These are phyloP conservation scores for Silene uniflora DNA, from an alignment of 148 eudicot species.

Conservation along the genomic window DNA sequence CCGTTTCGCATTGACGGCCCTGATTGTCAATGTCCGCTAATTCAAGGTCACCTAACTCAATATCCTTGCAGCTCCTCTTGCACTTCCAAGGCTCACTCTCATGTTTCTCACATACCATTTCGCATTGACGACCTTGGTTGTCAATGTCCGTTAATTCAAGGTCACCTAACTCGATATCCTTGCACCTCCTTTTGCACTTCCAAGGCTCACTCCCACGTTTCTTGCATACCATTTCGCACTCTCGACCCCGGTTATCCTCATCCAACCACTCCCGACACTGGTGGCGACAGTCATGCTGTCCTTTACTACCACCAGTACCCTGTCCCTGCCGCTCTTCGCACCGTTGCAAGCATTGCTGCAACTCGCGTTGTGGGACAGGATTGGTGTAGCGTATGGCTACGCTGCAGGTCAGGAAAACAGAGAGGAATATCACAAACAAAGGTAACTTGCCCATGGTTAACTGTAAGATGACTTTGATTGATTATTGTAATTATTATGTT, in stretches of 20 bases:
- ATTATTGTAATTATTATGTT: not conserved
- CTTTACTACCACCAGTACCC: too few relatives aligned
- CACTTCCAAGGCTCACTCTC: not conserved
- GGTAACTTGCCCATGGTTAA: not conserved
- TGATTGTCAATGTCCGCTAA: not conserved
- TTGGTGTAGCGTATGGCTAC: not conserved
- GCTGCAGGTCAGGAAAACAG: not conserved
- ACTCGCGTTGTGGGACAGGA: not conserved
- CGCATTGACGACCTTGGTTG: not conserved
- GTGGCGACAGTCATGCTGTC: too few relatives aligned
- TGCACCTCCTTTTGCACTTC: not conserved
- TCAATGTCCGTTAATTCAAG: too few relatives aligned
- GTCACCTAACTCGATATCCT: not conserved
- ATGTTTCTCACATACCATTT: not conserved
- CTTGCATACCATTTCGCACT: not conserved
- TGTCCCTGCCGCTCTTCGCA: not conserved
- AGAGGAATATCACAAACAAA: not conserved
- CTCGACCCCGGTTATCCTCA: not conserved
- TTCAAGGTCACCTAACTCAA: too few relatives aligned
- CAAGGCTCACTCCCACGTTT: not conserved
- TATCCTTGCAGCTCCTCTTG: too few relatives aligned
- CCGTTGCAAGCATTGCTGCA: not conserved
- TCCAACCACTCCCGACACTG: too few relatives aligned
- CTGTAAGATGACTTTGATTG: too few relatives aligned
- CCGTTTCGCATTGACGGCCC: not conserved